phyloP scores from a whole-genome alignment of 805 yeast species.

The Candida khao-thaluensis region DNA sequence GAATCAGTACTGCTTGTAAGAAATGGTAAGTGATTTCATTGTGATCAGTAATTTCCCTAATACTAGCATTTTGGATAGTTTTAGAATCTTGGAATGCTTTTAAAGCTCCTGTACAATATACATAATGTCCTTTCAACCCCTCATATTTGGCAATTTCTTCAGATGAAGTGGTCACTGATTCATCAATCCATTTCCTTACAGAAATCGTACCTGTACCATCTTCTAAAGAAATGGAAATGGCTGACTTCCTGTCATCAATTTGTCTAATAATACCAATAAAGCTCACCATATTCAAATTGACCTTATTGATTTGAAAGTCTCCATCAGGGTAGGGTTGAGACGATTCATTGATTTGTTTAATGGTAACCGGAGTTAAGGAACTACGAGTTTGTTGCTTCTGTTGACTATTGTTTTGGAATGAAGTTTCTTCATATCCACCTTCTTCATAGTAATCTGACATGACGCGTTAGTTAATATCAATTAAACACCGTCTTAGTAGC shows the following conservation, averaged over 20 bases:
- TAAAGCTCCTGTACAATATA: constrained; percentile 49
- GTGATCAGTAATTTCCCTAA: constrained; percentile 57
- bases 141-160: constrained; percentile 33
- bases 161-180: constrained; percentile 28
- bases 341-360: constrained; percentile 67
- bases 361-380: constrained; percentile 60
- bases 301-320: constrained; percentile 56
- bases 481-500: no score
- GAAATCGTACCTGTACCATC: constrained; percentile 72
- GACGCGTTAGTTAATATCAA: no score
- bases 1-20: constrained; percentile 59
- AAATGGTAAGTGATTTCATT: constrained; percentile 70
- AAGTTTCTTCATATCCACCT: constrained; percentile 10
- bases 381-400: constrained; percentile 28
- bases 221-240: constrained; percentile 59
- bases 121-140: constrained; percentile 53
- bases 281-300: constrained; percentile 61
- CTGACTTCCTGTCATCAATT: constrained; percentile 56
- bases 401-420: constrained; percentile 21
- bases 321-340: constrained; percentile 65
- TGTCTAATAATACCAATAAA: constrained; percentile 71
- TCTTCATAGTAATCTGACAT: constrained; percentile 8
- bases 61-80: constrained; percentile 61
- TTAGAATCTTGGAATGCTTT: constrained; percentile 63
- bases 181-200: constrained; percentile 59